These are phyloP conservation scores for Phytophthora sojae DNA, from an alignment of 352 stramenopile genomes.

Conservation along the genomic window DNA sequence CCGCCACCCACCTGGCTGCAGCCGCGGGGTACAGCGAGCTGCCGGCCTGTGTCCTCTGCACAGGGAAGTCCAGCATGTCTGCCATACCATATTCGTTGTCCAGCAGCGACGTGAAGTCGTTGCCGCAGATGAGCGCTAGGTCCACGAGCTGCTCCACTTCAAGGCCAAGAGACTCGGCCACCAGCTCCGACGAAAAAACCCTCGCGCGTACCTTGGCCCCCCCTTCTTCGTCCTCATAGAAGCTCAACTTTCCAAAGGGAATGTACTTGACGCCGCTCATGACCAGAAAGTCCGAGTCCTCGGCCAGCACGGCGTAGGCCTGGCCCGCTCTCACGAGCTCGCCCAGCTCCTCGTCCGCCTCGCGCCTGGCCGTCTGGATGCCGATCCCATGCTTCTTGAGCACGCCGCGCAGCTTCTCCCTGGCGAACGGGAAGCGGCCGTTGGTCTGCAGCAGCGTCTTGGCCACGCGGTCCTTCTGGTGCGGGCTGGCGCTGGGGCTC, in stretches of 20 bases:
- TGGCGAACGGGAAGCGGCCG: constrained; percentile 77
- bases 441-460: constrained; percentile 68
- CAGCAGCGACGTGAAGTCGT: constrained; percentile 85
- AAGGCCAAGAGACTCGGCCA: constrained; percentile 72
- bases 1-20: constrained; percentile 63
- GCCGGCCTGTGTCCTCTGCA: constrained; percentile 44
- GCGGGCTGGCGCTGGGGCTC: not conserved
- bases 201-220: constrained; percentile 52
- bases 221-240: constrained; percentile 31
- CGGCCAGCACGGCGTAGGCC: constrained; percentile 71
- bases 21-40: constrained; percentile 55
- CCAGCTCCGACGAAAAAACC: constrained; percentile 76
- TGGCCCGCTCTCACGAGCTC: constrained; percentile 60
- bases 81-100: constrained; percentile 73
- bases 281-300: constrained; percentile 92
- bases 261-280: constrained; percentile 89
- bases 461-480: constrained; percentile 10
- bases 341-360: constrained; percentile 84
- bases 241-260: constrained; percentile 57
- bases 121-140: constrained; percentile 85
- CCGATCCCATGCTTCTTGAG: constrained; percentile 57
- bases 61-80: constrained; percentile 57
- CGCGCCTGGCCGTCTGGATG: constrained; percentile 62
- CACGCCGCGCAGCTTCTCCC: constrained; percentile 71
- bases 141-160: constrained; percentile 81